Conservation (phyloP, 2,329 filamentous ascomycete genomes). For the Curvularia sp. region DNA sequence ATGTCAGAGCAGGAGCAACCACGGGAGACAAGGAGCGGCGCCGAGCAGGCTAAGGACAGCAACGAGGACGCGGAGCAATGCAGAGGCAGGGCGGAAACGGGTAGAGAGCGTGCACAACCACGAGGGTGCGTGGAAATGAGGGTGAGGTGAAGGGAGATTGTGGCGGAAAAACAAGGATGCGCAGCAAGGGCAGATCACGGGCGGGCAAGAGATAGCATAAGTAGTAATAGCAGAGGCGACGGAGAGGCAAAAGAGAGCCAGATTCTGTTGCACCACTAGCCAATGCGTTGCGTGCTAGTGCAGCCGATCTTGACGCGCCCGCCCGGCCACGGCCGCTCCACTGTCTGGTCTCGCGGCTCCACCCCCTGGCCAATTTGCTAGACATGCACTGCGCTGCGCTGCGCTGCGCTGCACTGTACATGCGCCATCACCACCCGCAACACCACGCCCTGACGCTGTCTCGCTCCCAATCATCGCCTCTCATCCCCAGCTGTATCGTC, state of each 20-base stretch:
- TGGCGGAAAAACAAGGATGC: constrained; percentile 13
- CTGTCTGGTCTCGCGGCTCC: constrained; percentile 14
- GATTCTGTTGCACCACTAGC: constrained; percentile 14
- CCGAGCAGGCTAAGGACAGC: constrained; percentile 1
- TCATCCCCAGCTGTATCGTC: no score
- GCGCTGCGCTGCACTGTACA: neutral
- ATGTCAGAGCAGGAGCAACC: neutral
- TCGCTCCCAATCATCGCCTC: no score
- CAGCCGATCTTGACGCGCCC: constrained; percentile 15
- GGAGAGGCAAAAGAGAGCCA: constrained; percentile 12
- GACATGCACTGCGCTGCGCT: neutral
- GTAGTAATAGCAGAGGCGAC: constrained; percentile 3
- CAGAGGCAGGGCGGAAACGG: neutral
- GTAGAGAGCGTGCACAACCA: constrained; percentile 24
- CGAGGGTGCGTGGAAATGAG: constrained; percentile 12
- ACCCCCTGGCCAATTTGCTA: constrained; percentile 13
- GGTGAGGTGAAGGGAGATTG: constrained; percentile 5
- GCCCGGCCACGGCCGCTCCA: constrained; percentile 6
- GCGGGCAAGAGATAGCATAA: constrained; percentile 13
- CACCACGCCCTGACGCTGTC: neutral
- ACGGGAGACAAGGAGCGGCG: constrained; percentile 7
- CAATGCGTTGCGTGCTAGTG: constrained; percentile 5
- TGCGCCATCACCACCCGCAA: neutral
- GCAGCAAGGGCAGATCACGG: constrained; percentile 12
- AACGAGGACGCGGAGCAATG: constrained; percentile 6